Conservation (phyloP, 2,329 filamentous ascomycete genomes). For the Talaromyces marneffei region DNA sequence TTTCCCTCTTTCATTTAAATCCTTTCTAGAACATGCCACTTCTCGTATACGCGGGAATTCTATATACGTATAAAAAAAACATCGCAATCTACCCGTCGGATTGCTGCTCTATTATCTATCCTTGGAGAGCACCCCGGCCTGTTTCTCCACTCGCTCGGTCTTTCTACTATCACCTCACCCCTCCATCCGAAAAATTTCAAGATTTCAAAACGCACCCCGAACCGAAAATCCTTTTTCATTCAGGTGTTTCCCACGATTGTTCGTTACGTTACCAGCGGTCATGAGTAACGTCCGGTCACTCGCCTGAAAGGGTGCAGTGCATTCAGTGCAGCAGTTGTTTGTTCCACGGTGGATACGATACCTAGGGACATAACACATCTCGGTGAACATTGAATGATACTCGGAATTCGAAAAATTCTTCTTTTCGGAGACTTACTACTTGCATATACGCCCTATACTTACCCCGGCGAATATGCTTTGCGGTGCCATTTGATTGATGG, state of each 20-base stretch:
- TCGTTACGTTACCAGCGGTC: background rate
- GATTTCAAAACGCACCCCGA: background rate
- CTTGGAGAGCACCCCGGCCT: background rate
- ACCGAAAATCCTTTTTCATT: background rate
- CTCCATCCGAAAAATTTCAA: background rate
- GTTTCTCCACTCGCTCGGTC: background rate
- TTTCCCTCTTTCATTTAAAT: background rate
- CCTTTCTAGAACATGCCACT: background rate
- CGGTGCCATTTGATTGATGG: background rate
- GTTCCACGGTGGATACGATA: slow-evolving; percentile 1
- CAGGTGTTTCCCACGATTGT: background rate
- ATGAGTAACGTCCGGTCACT: slow-evolving; percentile 9
- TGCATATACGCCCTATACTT: background rate
- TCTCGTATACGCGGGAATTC: background rate
- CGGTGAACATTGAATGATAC: background rate
- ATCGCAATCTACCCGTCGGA: background rate
- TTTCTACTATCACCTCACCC: background rate
- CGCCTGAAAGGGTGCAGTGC: slow-evolving; percentile 8
- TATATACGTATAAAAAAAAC: too few species aligned
- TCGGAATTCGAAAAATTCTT: background rate
- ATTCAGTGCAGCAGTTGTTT: background rate
- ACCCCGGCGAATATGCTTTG: background rate
- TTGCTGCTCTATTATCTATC: background rate
- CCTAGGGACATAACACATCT: background rate
- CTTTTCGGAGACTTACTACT: background rate